Percentiles rank a stretch among this genome's conserved stretches.
phyloP scores from a whole-genome alignment of 2,329 filamentous ascomycete genomes.

The Penicillium sp. region DNA sequence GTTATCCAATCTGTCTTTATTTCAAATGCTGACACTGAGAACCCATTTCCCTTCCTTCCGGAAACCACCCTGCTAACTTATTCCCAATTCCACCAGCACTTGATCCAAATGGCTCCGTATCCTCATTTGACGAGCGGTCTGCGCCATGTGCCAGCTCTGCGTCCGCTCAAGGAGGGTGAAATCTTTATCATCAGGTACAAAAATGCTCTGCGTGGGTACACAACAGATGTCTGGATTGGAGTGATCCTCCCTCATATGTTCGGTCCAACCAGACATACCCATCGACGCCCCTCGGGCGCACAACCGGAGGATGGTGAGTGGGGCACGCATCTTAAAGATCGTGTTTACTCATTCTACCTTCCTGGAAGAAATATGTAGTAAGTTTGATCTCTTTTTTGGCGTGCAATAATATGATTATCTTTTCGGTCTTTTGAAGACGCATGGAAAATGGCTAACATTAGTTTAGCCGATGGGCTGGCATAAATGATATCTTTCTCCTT shows the following conservation, averaged over 20 bases:
- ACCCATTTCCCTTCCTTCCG: too few species aligned
- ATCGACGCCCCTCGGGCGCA: slow-evolving; percentile 8
- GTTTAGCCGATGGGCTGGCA: slow-evolving; percentile 6
- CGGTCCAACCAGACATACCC: slow-evolving; percentile 1
- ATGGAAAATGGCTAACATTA: not conserved
- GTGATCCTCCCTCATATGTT: slow-evolving; percentile 6
- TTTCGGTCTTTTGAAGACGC: not conserved
- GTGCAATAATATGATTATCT: not conserved
- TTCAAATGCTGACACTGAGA: too few species aligned
- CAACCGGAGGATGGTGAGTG: slow-evolving; percentile 3
- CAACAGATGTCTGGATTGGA: slow-evolving; percentile 14
- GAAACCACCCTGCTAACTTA: not conserved
- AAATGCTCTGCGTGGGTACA: slow-evolving; percentile 6
- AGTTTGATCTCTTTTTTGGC: slow-evolving; percentile 7
- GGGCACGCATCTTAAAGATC: slow-evolving; percentile 4
- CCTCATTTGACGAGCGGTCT: not conserved
- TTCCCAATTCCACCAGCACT: not conserved
- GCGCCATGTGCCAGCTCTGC: not conserved
- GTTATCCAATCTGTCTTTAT: too few species aligned
- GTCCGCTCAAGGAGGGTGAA: slow-evolving; percentile 6
- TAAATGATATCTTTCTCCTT: slow-evolving; percentile 9
- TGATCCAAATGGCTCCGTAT: slow-evolving; percentile 1
- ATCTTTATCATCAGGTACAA: slow-evolving; percentile 13
- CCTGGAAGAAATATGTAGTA: slow-evolving; percentile 18
- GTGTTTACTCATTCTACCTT: slow-evolving; percentile 14